A percentile compares a stretch with the other conserved stretches of the same genome.
Conservation (phyloP, 2,329 filamentous ascomycete genomes). For the Bipolaris oryzae region DNA sequence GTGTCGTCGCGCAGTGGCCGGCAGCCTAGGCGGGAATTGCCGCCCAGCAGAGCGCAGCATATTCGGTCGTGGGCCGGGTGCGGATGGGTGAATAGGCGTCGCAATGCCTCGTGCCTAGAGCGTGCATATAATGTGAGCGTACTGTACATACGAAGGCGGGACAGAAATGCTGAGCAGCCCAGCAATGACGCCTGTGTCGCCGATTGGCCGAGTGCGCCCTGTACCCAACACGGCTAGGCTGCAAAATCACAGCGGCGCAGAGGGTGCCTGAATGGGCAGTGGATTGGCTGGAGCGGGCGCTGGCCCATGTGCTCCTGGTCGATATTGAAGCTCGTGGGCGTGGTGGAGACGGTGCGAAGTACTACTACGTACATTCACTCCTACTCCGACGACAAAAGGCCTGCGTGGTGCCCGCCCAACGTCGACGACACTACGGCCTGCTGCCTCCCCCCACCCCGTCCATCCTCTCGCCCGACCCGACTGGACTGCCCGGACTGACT, state of each 20-base stretch:
- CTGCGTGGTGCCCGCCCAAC: conserved; percentile 15
- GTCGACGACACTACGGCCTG: conserved; percentile 21
- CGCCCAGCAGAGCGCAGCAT: conserved; percentile 48
- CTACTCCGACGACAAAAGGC: conserved; percentile 1
- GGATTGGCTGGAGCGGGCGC: conserved; percentile 2
- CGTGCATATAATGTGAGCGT: too few species aligned
- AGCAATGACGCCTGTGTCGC: conserved; percentile 24
- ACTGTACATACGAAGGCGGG: not conserved
- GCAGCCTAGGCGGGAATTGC: conserved; percentile 32
- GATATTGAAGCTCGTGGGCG: conserved; percentile 17
- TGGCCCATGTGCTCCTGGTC: not conserved
- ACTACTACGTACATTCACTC: too few species aligned
- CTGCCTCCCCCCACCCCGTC: conserved; percentile 22
- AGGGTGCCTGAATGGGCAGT: conserved; percentile 16
- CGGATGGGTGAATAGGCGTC: conserved; percentile 5
- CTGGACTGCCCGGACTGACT: not conserved
- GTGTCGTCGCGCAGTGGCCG: conserved; percentile 27
- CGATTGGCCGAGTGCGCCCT: conserved; percentile 26
- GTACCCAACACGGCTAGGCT: conserved; percentile 20
- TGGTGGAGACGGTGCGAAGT: conserved; percentile 14
- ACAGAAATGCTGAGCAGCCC: conserved; percentile 21
- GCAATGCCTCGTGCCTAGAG: not conserved
- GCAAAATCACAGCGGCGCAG: conserved; percentile 29
- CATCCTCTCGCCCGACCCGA: conserved; percentile 8
- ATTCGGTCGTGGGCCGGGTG: conserved; percentile 9